Conservation (phyloP, 2,329 filamentous ascomycete genomes). For the Aspergillus clavatus region DNA sequence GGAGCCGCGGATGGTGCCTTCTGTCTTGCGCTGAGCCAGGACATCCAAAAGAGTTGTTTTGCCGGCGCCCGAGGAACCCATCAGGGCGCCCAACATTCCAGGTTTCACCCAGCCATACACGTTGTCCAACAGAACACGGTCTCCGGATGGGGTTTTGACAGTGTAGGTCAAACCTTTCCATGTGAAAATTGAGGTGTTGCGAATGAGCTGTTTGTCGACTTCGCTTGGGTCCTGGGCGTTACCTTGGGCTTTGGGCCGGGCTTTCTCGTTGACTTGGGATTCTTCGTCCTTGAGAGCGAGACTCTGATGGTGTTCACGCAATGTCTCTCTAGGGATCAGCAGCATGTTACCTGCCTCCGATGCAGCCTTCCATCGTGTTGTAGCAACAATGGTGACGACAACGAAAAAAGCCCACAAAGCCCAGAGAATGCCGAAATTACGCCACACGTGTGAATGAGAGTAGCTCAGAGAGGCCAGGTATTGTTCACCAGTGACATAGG, state of each 20-base stretch:
- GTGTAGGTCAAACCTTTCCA: conserved; percentile 70
- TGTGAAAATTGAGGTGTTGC: conserved; percentile 65
- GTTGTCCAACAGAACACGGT: conserved; percentile 57
- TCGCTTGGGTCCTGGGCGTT: not conserved
- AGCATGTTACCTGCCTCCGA: conserved; percentile 52
- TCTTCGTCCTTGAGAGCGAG: conserved; percentile 48
- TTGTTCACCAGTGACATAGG: conserved; percentile 52
- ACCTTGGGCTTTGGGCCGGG: conserved; percentile 14
- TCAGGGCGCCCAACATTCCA: conserved; percentile 69
- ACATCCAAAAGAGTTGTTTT: conserved; percentile 73
- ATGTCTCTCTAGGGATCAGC: conserved; percentile 59
- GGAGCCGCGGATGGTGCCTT: conserved; percentile 57
- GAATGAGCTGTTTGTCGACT: conserved; percentile 46
- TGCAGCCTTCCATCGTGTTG: conserved; percentile 52
- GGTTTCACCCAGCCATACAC: conserved; percentile 74
- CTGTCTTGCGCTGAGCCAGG: conserved; percentile 63
- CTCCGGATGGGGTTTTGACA: conserved; percentile 55
- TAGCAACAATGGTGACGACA: conserved; percentile 54
- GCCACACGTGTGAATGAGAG: conserved; percentile 50
- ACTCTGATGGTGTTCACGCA: conserved; percentile 32
- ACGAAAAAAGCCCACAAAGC: conserved; percentile 60
- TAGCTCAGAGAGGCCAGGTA: conserved; percentile 56
- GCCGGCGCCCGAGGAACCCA: conserved; percentile 73
- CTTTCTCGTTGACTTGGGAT: conserved; percentile 30
- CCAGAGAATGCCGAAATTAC: conserved; percentile 60